Conservation (phyloP, 2,329 filamentous ascomycete species). For the Botryosphaeria dothidea region DNA sequence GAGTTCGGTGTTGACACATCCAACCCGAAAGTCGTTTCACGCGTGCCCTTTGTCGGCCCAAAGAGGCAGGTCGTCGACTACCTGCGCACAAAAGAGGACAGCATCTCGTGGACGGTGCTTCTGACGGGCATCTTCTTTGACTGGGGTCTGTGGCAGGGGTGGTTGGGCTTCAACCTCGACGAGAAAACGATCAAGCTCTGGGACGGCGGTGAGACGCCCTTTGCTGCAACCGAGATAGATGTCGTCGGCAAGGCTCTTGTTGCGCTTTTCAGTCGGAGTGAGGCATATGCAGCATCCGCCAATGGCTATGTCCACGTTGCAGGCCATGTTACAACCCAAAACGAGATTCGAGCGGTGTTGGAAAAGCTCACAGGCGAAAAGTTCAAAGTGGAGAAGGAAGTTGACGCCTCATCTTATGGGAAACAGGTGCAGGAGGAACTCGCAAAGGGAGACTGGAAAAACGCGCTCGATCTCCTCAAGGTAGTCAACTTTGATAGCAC, state of each 20-base stretch:
- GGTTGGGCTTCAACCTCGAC: constrained; percentile 54
- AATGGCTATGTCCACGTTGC: constrained; percentile 62
- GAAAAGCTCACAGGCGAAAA: constrained; percentile 52
- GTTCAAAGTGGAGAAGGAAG: neutral
- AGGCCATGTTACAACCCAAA: constrained; percentile 60
- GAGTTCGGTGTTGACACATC: constrained; percentile 56
- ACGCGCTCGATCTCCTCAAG: neutral
- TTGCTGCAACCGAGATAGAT: constrained; percentile 53
- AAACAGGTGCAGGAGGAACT: constrained; percentile 21
- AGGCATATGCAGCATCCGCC: constrained; percentile 40
- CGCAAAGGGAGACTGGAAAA: neutral
- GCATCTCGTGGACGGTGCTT: constrained; percentile 60
- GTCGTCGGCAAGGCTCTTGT: constrained; percentile 56
- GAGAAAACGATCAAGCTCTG: constrained; percentile 55
- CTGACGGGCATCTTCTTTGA: constrained; percentile 64
- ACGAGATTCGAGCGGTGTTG: constrained; percentile 54
- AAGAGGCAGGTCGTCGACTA: constrained; percentile 55
- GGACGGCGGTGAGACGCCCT: constrained; percentile 57
- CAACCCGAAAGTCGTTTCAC: constrained; percentile 33
- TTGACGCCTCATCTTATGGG: neutral
- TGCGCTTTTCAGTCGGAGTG: constrained; percentile 50
- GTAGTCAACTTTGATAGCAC: neutral
- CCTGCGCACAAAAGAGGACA: constrained; percentile 43
- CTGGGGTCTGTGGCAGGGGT: constrained; percentile 52
- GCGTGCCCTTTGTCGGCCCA: constrained; percentile 47